These are phyloP conservation scores for Fusarium fujikuroi DNA, from an alignment of 2,329 filamentous ascomycete species.

Conservation along the genomic window DNA sequence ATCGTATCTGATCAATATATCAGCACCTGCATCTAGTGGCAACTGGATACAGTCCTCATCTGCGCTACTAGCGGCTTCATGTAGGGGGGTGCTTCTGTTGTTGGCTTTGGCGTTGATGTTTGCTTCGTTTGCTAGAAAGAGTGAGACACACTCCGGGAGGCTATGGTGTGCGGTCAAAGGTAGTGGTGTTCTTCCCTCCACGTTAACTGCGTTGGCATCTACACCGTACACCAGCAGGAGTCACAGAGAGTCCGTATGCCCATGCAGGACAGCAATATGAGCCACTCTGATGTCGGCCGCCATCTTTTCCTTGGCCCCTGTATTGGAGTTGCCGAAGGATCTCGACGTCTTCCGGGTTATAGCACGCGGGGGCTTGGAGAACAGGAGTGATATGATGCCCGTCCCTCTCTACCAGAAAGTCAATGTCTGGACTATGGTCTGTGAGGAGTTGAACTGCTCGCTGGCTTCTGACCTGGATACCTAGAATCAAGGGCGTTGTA, in stretches of 20 bases:
- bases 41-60: background rate
- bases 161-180: background rate
- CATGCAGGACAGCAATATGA: background rate
- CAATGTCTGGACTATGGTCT: background rate
- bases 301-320: background rate
- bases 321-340: too few species aligned
- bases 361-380: background rate
- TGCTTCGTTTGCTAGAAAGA: background rate
- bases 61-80: background rate
- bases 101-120: background rate
- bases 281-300: background rate
- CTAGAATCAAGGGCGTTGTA: background rate
- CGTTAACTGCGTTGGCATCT: background rate
- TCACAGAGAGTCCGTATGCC: background rate
- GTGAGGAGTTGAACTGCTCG: background rate
- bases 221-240: background rate
- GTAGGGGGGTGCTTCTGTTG: background rate
- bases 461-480: background rate
- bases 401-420: background rate
- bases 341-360: background rate
- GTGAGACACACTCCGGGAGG: background rate
- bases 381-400: background rate
- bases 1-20: background rate
- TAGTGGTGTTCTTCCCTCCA: background rate
- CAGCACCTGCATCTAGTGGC: background rate